These are phyloP conservation scores for Linderniella brevidens DNA, from an alignment of 257 asterid species.

Conservation along the genomic window DNA sequence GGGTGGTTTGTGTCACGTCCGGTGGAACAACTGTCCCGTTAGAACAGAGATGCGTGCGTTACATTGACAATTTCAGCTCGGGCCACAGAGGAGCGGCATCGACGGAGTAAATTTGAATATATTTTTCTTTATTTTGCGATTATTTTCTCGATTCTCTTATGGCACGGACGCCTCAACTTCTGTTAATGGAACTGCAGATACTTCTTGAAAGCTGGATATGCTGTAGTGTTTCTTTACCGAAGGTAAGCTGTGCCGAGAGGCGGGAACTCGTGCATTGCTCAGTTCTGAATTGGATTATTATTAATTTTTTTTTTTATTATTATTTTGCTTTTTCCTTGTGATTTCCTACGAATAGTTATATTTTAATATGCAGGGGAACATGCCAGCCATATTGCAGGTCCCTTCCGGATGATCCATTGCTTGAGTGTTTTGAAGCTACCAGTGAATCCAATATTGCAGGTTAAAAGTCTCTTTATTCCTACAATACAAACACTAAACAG, in stretches of 20 bases:
- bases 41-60: conserved; percentile 88
- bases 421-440: conserved; percentile 51
- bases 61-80: conserved; percentile 87
- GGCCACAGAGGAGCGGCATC: conserved; percentile 98
- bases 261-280: conserved; percentile 1
- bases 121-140: conserved; percentile 1
- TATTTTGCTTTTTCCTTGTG: too few relatives aligned
- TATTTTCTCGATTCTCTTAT: conserved; percentile 1
- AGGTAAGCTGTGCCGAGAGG: conserved; percentile 26
- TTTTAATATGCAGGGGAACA: conserved; percentile 48
- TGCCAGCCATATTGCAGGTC: conserved; percentile 74
- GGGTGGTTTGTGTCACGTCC: conserved; percentile 84
- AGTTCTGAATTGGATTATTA: too few relatives aligned
- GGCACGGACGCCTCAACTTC: conserved; percentile 10
- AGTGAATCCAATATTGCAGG: conserved; percentile 47
- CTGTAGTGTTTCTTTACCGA: conserved; percentile 76
- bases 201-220: conserved; percentile 78
- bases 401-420: conserved; percentile 88
- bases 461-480: conserved; percentile 20
- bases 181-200: conserved; percentile 33
- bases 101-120: conserved; percentile 50
- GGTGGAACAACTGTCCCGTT: conserved; percentile 98
- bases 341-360: not conserved
- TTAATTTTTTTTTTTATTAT: too few relatives aligned
- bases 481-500: too few relatives aligned